Evolutionary conservation across 2,329 filamentous ascomycete species (phyloP), one percentile per base, ranked within the genome.

Genomic region (Didymella glomerata): DNA sequence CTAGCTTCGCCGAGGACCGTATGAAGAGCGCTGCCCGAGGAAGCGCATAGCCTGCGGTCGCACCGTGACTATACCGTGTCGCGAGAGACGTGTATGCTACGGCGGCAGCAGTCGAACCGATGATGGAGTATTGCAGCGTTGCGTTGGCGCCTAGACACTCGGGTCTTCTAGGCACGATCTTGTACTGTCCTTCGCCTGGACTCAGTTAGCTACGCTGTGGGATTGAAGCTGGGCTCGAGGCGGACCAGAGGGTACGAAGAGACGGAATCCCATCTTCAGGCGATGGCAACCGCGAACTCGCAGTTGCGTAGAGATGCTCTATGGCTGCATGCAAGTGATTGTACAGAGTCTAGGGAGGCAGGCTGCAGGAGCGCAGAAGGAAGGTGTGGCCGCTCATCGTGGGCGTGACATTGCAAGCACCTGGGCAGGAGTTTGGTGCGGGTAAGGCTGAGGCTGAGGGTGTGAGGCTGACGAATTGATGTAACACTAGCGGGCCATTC

Each of bases 191-290:
- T 60, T 73, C 68, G 32, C 68, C 70, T 75, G 48, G 2, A 7
- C 38, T 2, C 4, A n/a, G 46, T 70, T 44, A 66, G 58, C 20
- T 24, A 10, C 27, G 7, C 30, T 11, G 28, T 22, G 27, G 24
- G n/a, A 10, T 34, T 24, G 32, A 30, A 27, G 9, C 7, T 18
- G 36, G 24, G 25, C 18, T 20, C 3, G 30, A 36, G n/a, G 48
- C 66, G 38, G 65, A 73, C 71, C 70, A 56, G 69, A 67, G 54
- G 68, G 71, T 14, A 69, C 65, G 56, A 69, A 72, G 7, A 73
- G 61, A 52, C 70, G 62, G 36, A 73, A 36, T 2, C 69, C 70
- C 71, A 75, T 73, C 18, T 36, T 52, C 25, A 41, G 30, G 30
- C 24, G 28, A 41, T 18, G 30, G 40, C 22, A 36, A 45, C 42